These are phyloP conservation scores for Herpetomonas samuelpessoai DNA, from an alignment of 208 protist genomes.

Conservation along the genomic window DNA sequence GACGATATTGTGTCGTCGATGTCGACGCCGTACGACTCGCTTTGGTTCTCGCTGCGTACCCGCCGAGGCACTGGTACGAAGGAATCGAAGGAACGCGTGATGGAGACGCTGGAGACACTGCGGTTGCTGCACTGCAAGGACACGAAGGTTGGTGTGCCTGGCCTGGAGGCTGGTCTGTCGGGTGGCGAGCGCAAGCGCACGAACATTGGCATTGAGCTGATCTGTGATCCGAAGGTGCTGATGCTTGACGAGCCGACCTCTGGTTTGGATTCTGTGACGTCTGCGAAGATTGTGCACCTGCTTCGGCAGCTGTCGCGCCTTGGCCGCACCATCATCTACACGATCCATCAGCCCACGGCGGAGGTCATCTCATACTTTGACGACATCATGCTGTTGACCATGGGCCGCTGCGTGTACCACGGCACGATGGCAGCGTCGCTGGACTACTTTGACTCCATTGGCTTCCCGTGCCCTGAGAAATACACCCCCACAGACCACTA, in stretches of 20 bases:
- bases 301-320: slow-evolving; percentile 66
- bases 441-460: slow-evolving; percentile 81
- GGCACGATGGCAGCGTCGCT: slow-evolving; percentile 64
- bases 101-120: slow-evolving; percentile 66
- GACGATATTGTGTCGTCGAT: slow-evolving; percentile 75
- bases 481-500: slow-evolving; percentile 90
- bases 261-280: slow-evolving; percentile 87
- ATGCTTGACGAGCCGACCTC: slow-evolving; percentile 91
- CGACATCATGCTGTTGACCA: slow-evolving; percentile 84
- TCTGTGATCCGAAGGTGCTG: slow-evolving; percentile 81
- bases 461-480: slow-evolving; percentile 55
- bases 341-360: slow-evolving; percentile 94
- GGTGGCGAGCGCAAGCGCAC: slow-evolving; percentile 89
- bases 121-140: slow-evolving; percentile 56
- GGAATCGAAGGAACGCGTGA: slow-evolving; percentile 52
- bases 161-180: slow-evolving; percentile 68
- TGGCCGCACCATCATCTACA: slow-evolving; percentile 89
- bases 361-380: slow-evolving; percentile 91
- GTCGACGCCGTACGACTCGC: slow-evolving; percentile 58
- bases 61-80: slow-evolving; percentile 33
- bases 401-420: slow-evolving; percentile 81
- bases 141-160: slow-evolving; percentile 75
- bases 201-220: slow-evolving; percentile 88
- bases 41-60: slow-evolving; percentile 79
- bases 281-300: slow-evolving; percentile 76